Base-by-base conservation (phyloP, 352 stramenopile genomes). In the Aphanomyces cochlioides region DNA sequence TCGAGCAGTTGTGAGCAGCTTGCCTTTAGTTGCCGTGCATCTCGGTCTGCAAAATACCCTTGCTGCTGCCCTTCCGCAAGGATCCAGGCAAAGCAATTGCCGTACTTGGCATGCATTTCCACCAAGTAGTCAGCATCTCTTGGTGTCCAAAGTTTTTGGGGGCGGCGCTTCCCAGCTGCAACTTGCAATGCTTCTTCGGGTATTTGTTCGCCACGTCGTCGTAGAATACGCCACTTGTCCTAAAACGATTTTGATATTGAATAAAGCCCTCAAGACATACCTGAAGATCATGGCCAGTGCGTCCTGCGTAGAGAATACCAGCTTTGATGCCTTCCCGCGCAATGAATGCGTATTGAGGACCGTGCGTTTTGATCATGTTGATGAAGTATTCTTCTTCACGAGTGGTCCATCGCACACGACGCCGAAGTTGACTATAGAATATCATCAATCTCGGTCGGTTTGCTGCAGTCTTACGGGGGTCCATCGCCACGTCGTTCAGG, bases 201-300 rank as follows among this genome's bases (percentile, higher is more conserved):
- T 12, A 61, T 61, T 2, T 43, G 28, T 6, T 61, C 54, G 54
- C 54, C 54, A 7, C 37, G 17, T 19, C 21, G 1, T 5, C 54
- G 54, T 17, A 61, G n/a, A 37, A 61, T 61, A 13, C 34, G n/a
- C 54, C 54, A 61, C n/a, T 61, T 61, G 54, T 61, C 54, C 54
- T 61, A n/a, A 50, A 50, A 50, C 1, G 17, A 50, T 50, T n/a
- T 12, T 50, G 1, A 50, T 50, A 12, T 2, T 50, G 10, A 12
- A 50, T 50, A 12, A 50, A 50, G 17, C 43, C 43, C 10, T n/a
- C 43, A 50, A 50, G 43, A n/a, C 43, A 12, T 50, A 50, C 43
- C 43, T 12, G 10, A 12, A 61, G 28, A n/a, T 61, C 54, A 37
- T 61, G 54, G 19, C 54, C 54, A 41, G 19, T 61, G 19, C 54